Conservation (phyloP, 805 yeast species). For the Metschnikowia picachoensis region DNA sequence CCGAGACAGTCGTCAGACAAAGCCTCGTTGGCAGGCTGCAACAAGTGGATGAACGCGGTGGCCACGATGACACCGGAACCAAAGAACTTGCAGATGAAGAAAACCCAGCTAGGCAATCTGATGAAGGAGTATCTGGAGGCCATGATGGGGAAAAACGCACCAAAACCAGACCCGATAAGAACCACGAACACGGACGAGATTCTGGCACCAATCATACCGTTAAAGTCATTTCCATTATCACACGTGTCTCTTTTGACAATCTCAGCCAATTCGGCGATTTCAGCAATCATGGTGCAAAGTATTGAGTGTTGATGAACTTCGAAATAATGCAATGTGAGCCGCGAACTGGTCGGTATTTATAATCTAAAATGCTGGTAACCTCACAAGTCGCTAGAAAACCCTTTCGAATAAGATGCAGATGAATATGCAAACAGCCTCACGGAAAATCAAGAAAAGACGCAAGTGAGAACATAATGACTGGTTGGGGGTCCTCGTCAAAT, state of each 20-base stretch:
- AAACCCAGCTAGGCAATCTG: conserved; percentile 57
- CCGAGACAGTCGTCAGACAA: conserved; percentile 59
- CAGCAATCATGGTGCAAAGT: conserved; percentile 5
- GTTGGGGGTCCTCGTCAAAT: background rate
- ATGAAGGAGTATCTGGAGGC: conserved; percentile 57
- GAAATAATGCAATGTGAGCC: background rate
- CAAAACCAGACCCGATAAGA: conserved; percentile 48
- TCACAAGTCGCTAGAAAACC: background rate
- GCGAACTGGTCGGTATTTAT: background rate
- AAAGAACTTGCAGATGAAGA: conserved; percentile 67
- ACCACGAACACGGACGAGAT: conserved; percentile 65
- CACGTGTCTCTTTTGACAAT: conserved; percentile 33
- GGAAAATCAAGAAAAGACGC: background rate
- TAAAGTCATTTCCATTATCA: conserved; percentile 39
- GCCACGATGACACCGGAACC: conserved; percentile 85
- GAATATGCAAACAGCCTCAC: background rate
- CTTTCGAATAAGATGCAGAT: background rate
- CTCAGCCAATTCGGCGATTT: conserved; percentile 10
- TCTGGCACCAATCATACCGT: conserved; percentile 47
- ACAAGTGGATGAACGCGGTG: conserved; percentile 73
- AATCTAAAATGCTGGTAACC: background rate
- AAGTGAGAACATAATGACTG: background rate
- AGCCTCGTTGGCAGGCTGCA: conserved; percentile 64
- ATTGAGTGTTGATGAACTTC: background rate
- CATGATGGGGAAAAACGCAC: conserved; percentile 59